Conservation (phyloP, 352 stramenopile species). For the Phytophthora kernoviae region DNA sequence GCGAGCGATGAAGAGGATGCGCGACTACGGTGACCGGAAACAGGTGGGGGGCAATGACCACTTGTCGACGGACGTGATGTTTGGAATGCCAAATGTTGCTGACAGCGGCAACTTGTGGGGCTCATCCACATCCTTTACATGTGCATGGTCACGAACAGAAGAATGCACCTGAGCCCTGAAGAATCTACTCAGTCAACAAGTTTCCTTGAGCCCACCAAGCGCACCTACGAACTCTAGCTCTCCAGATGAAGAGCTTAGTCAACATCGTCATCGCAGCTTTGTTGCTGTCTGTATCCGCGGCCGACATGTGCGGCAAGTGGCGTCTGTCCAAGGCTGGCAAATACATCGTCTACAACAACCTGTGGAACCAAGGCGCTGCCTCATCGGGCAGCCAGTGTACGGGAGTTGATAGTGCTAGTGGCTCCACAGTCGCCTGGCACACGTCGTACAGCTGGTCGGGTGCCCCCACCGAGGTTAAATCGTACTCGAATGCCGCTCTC, state of each 20-base stretch:
- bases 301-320: conserved; percentile 40
- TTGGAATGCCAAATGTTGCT: too few species aligned
- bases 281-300: conserved; percentile 19
- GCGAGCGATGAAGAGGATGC: conserved; percentile 23
- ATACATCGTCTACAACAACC: conserved; percentile 58
- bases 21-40: conserved; percentile 12
- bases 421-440: conserved; percentile 44
- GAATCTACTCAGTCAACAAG: conserved; percentile 12
- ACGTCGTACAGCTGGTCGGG: conserved; percentile 44
- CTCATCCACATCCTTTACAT: conserved; percentile 7
- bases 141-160: conserved; percentile 5
- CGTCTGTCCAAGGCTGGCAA: conserved; percentile 28
- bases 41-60: conserved; percentile 15
- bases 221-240: conserved; percentile 15
- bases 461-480: conserved; percentile 39
- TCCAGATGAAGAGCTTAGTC: conserved; percentile 9
- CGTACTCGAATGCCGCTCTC: conserved; percentile 45
- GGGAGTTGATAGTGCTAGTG: conserved; percentile 37
- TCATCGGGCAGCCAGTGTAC: conserved; percentile 50
- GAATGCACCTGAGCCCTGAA: conserved; percentile 5
- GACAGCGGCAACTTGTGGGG: too few species aligned
- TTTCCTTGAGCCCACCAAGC: conserved; percentile 15
- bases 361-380: conserved; percentile 41
- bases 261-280: conserved; percentile 12
- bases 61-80: too few species aligned